Evolutionary conservation across 2,329 filamentous ascomycete genomes (phyloP).

Genomic region (Diaporthe longicolla): DNA sequence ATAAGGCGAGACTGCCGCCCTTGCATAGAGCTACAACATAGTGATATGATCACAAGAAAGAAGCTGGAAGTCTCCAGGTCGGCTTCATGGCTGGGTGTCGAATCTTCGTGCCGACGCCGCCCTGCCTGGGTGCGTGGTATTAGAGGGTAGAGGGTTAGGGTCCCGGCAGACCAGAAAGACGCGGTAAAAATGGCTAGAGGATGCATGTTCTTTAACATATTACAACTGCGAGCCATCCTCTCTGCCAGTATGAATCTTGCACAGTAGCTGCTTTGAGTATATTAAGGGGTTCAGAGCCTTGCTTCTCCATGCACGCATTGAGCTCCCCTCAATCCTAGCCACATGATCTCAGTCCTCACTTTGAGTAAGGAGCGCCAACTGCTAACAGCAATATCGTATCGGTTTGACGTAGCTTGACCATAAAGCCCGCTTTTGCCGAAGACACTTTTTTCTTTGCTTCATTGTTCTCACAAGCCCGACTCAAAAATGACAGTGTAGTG

Average conservation of each 20-base stretch:
- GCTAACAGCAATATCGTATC: not conserved
- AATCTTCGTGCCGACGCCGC: not conserved
- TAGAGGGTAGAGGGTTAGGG: not conserved
- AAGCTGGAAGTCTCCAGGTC: no score
- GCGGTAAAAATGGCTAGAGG: not conserved
- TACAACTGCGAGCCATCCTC: not conserved
- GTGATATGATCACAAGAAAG: not conserved
- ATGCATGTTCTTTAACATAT: no score
- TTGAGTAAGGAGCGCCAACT: no score
- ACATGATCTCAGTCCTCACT: not conserved
- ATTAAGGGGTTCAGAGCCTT: not conserved
- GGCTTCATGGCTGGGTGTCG: not conserved
- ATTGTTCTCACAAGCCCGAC: no score
- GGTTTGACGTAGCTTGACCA: not conserved
- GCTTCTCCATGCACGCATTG: not conserved
- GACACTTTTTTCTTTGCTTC: no score
- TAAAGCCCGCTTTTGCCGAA: no score
- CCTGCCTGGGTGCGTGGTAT: not conserved
- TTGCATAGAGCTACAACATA: not conserved
- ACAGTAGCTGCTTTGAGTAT: not conserved
- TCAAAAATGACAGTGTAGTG: no score
- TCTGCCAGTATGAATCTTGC: not conserved
- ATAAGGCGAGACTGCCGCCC: not conserved
- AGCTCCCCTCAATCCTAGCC: not conserved
- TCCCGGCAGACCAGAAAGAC: no score